Percentiles rank a stretch among this genome's conserved stretches.
Evolutionary conservation across 768 basidiomycete species (phyloP).

Genomic region (Botryobasidium botryosum): DNA sequence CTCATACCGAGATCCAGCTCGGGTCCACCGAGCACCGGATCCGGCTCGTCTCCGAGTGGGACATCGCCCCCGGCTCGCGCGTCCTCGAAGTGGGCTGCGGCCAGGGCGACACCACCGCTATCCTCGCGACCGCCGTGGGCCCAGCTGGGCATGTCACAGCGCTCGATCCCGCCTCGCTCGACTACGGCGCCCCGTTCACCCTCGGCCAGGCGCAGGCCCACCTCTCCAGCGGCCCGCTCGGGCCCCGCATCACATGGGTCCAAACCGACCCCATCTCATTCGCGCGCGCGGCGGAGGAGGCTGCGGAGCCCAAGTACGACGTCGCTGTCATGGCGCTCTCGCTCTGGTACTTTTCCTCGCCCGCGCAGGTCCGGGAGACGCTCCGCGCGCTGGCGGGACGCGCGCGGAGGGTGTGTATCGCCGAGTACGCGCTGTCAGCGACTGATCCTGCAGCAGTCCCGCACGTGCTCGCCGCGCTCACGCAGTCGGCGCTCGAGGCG

Average conservation of each 20-base stretch:
- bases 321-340: constrained; percentile 23
- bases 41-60: constrained; percentile 19
- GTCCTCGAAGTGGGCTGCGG: constrained; percentile 28
- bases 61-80: constrained; percentile 17
- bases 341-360: constrained; percentile 27
- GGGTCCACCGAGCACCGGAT: constrained; percentile 22
- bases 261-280: constrained; percentile 19
- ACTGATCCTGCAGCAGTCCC: constrained; percentile 14
- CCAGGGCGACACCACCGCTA: constrained; percentile 26
- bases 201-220: constrained; percentile 24
- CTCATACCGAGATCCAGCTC: no score
- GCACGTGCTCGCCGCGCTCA: constrained; percentile 23
- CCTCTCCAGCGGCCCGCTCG: constrained; percentile 18
- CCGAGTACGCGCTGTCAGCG: constrained; percentile 22
- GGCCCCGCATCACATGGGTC: constrained; percentile 22
- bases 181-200: constrained; percentile 24
- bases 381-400: constrained; percentile 18
- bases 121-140: constrained; percentile 23
- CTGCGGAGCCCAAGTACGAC: constrained; percentile 16
- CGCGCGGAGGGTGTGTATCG: constrained; percentile 19
- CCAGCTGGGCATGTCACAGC: constrained; percentile 23
- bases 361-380: constrained; percentile 18
- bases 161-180: constrained; percentile 23
- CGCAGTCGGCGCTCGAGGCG: constrained; percentile 23
- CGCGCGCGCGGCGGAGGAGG: constrained; percentile 11